phyloP scores from a whole-genome alignment of 2,329 filamentous ascomycete species.

The Grosmannia huntii region DNA sequence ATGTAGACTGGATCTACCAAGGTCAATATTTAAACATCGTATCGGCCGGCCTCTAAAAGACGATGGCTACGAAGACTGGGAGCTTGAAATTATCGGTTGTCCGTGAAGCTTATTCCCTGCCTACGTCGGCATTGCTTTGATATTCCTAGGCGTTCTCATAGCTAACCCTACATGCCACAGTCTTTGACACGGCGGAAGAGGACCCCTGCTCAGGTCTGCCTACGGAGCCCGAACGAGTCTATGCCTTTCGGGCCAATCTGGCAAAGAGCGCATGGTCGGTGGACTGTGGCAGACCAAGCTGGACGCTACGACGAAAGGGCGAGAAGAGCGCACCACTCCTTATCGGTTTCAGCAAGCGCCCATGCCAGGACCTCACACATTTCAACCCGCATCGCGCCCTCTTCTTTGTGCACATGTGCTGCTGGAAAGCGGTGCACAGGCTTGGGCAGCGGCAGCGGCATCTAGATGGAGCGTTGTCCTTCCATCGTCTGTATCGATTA shows the following conservation, averaged over 20 bases:
- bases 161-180: not conserved
- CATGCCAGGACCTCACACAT: slow-evolving; percentile 2
- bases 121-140: not conserved
- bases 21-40: not conserved
- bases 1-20: not conserved
- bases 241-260: slow-evolving; percentile 5
- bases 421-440: slow-evolving; percentile 1
- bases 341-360: slow-evolving; percentile 1
- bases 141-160: not conserved
- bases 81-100: not conserved
- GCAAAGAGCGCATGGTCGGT: not conserved
- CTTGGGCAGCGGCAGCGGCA: not conserved
- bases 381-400: not conserved
- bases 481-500: not conserved
- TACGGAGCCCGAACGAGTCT: not conserved
- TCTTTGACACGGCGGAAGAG: not conserved
- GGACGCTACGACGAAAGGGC: not conserved
- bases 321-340: not conserved
- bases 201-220: not conserved
- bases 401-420: slow-evolving; percentile 6
- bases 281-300: not conserved
- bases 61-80: not conserved
- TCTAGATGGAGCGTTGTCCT: not conserved
- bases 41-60: not conserved
- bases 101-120: not conserved